These are phyloP conservation scores for Colletotrichum truncatum DNA, from an alignment of 2,329 filamentous ascomycete genomes.

Conservation along the genomic window DNA sequence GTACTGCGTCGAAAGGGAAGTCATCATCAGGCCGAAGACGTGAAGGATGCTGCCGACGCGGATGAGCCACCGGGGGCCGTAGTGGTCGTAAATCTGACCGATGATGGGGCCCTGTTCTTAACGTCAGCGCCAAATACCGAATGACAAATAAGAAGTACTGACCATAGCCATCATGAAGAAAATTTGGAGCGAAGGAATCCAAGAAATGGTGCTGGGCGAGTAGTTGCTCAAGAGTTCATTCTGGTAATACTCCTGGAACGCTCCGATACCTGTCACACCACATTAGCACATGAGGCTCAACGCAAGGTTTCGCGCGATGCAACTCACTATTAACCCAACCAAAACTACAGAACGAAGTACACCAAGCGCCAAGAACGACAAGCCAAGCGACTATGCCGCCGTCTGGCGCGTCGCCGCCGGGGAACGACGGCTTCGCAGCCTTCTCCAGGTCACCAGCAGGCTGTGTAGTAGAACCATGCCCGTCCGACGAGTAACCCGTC, in stretches of 20 bases:
- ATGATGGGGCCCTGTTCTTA: conserved; percentile 63
- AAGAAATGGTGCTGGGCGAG: conserved; percentile 65
- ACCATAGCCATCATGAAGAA: conserved; percentile 62
- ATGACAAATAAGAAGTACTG: conserved; percentile 36
- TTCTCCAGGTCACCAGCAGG: conserved; percentile 11
- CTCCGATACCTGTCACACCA: conserved; percentile 47
- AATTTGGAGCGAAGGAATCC: conserved; percentile 67
- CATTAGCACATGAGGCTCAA: conserved; percentile 12
- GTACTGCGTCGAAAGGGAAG: conserved; percentile 55
- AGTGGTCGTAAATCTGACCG: conserved; percentile 70
- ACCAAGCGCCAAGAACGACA: conserved; percentile 50
- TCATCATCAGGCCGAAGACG: conserved; percentile 72
- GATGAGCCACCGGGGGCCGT: conserved; percentile 67
- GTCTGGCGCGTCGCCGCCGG: conserved; percentile 34
- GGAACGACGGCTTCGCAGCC: background rate
- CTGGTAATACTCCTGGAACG: conserved; percentile 69
- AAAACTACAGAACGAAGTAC: conserved; percentile 50
- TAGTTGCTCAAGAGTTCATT: conserved; percentile 55
- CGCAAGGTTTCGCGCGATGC: background rate
- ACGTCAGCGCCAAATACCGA: background rate
- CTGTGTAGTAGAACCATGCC: background rate
- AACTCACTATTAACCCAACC: conserved; percentile 46
- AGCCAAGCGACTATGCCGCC: conserved; percentile 47
- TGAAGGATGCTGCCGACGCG: conserved; percentile 62
- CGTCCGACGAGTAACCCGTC: conserved; percentile 18